A percentile compares a stretch with the other conserved stretches of the same genome.
Evolutionary conservation across 257 asterid species (phyloP).

Genomic region (Thymus mandschuricus): DNA sequence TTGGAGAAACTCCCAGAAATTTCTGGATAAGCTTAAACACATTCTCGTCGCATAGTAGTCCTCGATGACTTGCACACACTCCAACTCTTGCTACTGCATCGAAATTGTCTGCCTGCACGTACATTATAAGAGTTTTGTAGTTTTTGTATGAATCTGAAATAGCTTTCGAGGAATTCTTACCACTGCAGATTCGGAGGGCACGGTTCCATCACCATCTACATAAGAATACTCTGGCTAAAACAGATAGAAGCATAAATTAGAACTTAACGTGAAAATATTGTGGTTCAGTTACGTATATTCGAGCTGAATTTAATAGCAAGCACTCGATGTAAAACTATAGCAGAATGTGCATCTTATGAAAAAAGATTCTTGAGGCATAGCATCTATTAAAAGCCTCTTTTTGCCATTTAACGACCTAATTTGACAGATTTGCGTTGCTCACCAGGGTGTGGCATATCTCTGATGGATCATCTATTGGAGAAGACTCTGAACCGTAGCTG

Average conservation of each 20-base stretch:
- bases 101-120: conserved; percentile 73
- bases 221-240: conserved; percentile 73
- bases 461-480: conserved; percentile 68
- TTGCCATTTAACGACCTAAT: neutral
- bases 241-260: neutral
- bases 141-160: neutral
- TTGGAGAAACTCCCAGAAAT: conserved; percentile 67
- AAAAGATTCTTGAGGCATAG: neutral
- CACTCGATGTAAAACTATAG: neutral
- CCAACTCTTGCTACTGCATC: conserved; percentile 84
- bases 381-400: neutral
- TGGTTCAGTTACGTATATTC: neutral
- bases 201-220: conserved; percentile 95
- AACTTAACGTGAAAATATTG: neutral
- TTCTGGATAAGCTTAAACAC: conserved; percentile 60
- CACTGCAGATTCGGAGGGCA: conserved; percentile 87
- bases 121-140: neutral
- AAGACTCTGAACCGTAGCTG: conserved; percentile 88
- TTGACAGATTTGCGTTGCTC: conserved; percentile 24
- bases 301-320: neutral
- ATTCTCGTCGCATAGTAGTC: conserved; percentile 46
- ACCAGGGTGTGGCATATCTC: conserved; percentile 81
- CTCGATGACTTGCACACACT: conserved; percentile 64
- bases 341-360: neutral
- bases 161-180: conserved; percentile 33